Conservation (phyloP, 257 asterid species). For the Fraxinus excelsior region DNA sequence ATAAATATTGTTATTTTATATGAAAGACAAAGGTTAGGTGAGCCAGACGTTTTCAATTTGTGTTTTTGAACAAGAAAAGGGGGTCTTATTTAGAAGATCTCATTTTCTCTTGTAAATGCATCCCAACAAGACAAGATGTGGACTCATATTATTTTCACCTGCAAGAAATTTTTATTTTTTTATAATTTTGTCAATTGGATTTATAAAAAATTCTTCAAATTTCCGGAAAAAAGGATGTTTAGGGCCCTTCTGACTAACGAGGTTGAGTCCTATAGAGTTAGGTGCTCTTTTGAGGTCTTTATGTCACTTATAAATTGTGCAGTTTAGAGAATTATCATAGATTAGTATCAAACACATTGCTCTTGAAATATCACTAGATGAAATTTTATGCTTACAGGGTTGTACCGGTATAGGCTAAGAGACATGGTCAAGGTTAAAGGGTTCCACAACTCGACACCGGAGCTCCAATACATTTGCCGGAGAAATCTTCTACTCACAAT, state of each 20-base stretch:
- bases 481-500: conserved; percentile 78
- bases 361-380: not conserved
- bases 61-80: not conserved
- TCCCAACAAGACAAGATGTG: not conserved
- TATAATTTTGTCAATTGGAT: no score
- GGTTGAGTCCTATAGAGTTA: not conserved
- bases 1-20: not conserved
- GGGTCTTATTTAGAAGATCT: not conserved
- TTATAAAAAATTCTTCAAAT: no score
- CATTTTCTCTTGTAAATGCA: not conserved
- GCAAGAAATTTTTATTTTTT: no score
- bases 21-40: not conserved
- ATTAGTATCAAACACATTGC: not conserved
- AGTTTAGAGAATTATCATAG: not conserved
- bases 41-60: no score
- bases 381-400: conserved; percentile 47
- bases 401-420: conserved; percentile 84
- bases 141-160: not conserved
- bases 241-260: not conserved
- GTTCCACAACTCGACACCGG: conserved; percentile 84
- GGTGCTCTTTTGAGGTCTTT: no score
- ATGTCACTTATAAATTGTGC: not conserved
- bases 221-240: no score
- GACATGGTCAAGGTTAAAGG: conserved; percentile 88
- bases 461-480: conserved; percentile 82